phyloP scores from a whole-genome alignment of 345 rosid genomes.

The Raphanus raphanistrum region DNA sequence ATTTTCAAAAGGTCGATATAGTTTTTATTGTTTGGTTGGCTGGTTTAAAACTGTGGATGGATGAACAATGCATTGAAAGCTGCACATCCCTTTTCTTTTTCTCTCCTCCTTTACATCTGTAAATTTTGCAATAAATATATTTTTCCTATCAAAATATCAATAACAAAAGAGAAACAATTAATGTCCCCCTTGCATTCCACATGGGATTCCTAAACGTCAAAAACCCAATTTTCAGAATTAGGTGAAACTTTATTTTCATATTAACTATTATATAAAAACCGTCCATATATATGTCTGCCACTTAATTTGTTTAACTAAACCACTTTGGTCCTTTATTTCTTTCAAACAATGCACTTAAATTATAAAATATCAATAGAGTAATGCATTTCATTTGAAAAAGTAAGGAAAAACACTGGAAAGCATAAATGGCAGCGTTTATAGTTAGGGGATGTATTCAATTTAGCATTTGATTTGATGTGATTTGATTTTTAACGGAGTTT shows the following conservation, averaged over 20 bases:
- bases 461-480: too few relatives aligned
- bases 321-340: not conserved
- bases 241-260: constrained; percentile 25
- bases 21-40: not conserved
- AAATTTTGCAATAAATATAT: constrained; percentile 24
- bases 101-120: constrained; percentile 29
- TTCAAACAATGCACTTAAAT: not conserved
- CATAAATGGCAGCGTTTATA: not conserved
- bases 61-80: constrained; percentile 38
- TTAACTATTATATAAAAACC: not conserved
- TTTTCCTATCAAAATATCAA: not conserved
- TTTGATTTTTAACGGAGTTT: too few relatives aligned
- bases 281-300: constrained; percentile 23
- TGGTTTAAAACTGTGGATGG: constrained; percentile 19
- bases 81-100: constrained; percentile 33
- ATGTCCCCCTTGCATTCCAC: constrained; percentile 35
- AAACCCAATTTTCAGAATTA: constrained; percentile 27
- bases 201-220: constrained; percentile 35
- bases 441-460: too few relatives aligned
- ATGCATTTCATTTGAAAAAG: not conserved
- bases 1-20: constrained; percentile 15
- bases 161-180: not conserved
- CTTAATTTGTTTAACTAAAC: not conserved
- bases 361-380: not conserved
- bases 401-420: not conserved